phyloP scores from a whole-genome alignment of 306 rosid species.

The Lathyrus tuberosus region DNA sequence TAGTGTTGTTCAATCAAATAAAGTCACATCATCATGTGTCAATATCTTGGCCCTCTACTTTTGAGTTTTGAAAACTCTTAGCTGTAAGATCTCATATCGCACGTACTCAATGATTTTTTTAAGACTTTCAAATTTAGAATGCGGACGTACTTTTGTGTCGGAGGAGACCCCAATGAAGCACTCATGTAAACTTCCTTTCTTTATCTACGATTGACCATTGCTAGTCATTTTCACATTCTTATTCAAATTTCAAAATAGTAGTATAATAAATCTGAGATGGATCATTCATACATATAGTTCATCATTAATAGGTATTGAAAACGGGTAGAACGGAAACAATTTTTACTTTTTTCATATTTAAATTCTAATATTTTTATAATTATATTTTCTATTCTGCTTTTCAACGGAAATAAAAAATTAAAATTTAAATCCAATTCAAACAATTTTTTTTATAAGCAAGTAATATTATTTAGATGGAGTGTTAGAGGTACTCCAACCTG shows the following conservation, averaged over 20 bases:
- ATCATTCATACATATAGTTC: too few species aligned
- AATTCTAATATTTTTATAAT: too few species aligned
- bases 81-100: constrained; percentile 53
- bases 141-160: constrained; percentile 23
- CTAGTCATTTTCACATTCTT: constrained; percentile 50
- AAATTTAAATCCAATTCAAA: too few species aligned
- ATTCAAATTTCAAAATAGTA: neutral
- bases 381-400: too few species aligned
- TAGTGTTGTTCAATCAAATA: constrained; percentile 29
- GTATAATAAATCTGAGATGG: too few species aligned
- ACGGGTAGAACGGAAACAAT: too few species aligned
- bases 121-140: neutral
- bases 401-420: too few species aligned
- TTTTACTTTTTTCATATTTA: too few species aligned
- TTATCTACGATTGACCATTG: constrained; percentile 22
- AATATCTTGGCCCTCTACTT: constrained; percentile 37
- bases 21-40: constrained; percentile 38
- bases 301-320: too few species aligned
- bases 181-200: constrained; percentile 47
- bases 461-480: too few species aligned
- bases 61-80: constrained; percentile 48
- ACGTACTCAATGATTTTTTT: constrained; percentile 42
- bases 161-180: constrained; percentile 39
- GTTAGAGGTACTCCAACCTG: too few species aligned
- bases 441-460: too few species aligned